Evolutionary conservation across 2,329 filamentous ascomycete genomes (phyloP).

Genomic region (Aureobasidium subglaciale): DNA sequence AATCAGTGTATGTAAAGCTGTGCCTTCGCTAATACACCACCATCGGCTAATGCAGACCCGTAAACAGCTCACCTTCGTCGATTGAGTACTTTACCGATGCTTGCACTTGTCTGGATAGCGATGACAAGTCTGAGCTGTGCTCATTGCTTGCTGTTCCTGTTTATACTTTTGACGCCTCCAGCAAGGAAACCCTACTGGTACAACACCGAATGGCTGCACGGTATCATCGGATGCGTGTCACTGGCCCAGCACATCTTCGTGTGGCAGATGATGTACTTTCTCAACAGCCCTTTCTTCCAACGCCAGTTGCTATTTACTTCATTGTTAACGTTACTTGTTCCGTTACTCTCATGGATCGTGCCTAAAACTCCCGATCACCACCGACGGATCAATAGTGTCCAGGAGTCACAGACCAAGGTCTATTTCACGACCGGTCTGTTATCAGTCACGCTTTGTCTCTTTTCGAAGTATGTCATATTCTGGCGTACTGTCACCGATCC

Average conservation of each 20-base stretch:
- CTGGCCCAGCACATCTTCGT: not conserved
- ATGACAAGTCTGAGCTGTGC: conserved; percentile 11
- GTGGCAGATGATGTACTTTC: not conserved
- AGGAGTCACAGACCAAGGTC: not conserved
- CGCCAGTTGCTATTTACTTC: not conserved
- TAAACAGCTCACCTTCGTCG: conserved; percentile 2
- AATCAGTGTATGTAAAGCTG: not conserved
- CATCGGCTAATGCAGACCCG: not conserved
- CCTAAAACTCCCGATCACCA: not conserved
- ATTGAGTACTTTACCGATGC: not conserved
- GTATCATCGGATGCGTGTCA: not conserved
- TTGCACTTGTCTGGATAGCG: conserved; percentile 7
- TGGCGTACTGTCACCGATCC: not conserved
- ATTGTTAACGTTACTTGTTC: not conserved
- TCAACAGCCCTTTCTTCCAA: not conserved
- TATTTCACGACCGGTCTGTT: not conserved
- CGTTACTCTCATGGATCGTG: not conserved
- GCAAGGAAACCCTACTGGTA: not conserved
- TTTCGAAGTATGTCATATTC: not conserved
- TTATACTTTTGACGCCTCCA: conserved; percentile 3
- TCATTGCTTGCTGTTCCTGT: not conserved
- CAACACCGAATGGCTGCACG: not conserved
- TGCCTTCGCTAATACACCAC: not conserved
- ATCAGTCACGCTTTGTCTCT: not conserved
- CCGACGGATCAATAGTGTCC: not conserved